Conservation (phyloP, 1,284 basidiomycete species). For the Singerocomus rubriflavus region DNA sequence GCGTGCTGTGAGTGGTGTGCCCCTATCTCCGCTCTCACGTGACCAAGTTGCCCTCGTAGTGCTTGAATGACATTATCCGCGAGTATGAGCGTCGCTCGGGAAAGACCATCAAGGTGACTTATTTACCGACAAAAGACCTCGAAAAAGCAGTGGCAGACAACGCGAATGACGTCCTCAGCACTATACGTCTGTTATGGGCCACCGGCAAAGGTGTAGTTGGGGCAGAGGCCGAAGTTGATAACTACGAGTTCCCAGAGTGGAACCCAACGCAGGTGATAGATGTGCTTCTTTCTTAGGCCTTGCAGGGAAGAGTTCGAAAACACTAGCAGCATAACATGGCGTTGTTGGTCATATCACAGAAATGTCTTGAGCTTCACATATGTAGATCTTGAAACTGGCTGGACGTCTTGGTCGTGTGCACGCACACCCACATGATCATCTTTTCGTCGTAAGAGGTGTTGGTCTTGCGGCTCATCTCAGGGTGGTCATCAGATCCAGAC, state of each 20-base stretch:
- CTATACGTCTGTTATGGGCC: conserved; percentile 1
- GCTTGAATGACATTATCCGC: background rate
- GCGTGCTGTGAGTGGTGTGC: background rate
- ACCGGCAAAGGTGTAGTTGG: conserved; percentile 4
- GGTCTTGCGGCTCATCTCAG: no score
- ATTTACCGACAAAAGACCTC: background rate
- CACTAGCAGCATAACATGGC: background rate
- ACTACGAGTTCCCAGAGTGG: conserved; percentile 1
- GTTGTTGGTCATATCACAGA: background rate
- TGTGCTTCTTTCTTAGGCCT: background rate
- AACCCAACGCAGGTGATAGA: conserved; percentile 1
- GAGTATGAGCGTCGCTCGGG: background rate
- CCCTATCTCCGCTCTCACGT: background rate
- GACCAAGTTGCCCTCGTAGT: background rate
- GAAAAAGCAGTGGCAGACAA: conserved; percentile 1
- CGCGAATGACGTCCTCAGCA: background rate
- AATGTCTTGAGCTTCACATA: background rate
- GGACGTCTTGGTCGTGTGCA: no score
- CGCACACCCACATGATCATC: no score
- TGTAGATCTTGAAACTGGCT: background rate
- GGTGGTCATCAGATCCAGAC: no score
- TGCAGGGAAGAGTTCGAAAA: background rate
- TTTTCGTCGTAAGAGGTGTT: no score
- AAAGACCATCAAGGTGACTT: conserved; percentile 3
- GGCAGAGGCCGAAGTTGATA: background rate